These are phyloP conservation scores for Helicostylum pulchrum DNA, from an alignment of 192 early-diverging fungal species.

Conservation along the genomic window DNA sequence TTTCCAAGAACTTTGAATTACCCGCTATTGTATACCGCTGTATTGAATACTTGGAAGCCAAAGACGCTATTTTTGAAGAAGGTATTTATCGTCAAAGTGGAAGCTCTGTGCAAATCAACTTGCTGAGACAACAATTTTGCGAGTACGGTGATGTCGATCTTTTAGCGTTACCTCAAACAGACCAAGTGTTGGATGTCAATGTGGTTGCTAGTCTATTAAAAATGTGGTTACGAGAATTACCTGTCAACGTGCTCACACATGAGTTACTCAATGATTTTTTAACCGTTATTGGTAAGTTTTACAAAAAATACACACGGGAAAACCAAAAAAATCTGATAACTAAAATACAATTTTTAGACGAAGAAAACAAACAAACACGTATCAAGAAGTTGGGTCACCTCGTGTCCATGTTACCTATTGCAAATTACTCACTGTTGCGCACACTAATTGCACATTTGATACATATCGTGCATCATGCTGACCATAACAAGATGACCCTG, in stretches of 20 bases:
- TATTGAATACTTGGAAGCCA: slow-evolving; percentile 93
- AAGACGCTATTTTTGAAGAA: slow-evolving; percentile 86
- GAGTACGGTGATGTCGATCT: slow-evolving; percentile 73
- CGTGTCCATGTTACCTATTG: slow-evolving; percentile 70
- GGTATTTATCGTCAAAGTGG: slow-evolving; percentile 95
- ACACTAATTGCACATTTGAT: slow-evolving; percentile 87
- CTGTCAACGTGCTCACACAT: slow-evolving; percentile 77
- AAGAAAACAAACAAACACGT: slow-evolving; percentile 71
- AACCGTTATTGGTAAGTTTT: slow-evolving; percentile 61
- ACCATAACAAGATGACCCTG: slow-evolving; percentile 92
- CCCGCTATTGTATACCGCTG: slow-evolving; percentile 93
- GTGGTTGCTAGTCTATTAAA: slow-evolving; percentile 91
- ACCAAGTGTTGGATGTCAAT: slow-evolving; percentile 70
- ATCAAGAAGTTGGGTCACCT: slow-evolving; percentile 78
- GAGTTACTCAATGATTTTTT: slow-evolving; percentile 81
- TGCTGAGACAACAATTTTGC: slow-evolving; percentile 79
- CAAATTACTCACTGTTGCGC: slow-evolving; percentile 88
- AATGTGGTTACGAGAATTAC: slow-evolving; percentile 87
- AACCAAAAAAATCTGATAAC: background rate
- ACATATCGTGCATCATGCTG: slow-evolving; percentile 78
- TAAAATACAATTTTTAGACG: slow-evolving; percentile 43
- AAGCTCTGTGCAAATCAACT: slow-evolving; percentile 64
- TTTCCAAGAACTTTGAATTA: slow-evolving; percentile 75
- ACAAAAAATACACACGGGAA: background rate
- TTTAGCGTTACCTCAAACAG: slow-evolving; percentile 52